Evolutionary conservation across 371 early-diverging fungal species (phyloP).

Genomic region (Rhizopus stolonifer): DNA sequence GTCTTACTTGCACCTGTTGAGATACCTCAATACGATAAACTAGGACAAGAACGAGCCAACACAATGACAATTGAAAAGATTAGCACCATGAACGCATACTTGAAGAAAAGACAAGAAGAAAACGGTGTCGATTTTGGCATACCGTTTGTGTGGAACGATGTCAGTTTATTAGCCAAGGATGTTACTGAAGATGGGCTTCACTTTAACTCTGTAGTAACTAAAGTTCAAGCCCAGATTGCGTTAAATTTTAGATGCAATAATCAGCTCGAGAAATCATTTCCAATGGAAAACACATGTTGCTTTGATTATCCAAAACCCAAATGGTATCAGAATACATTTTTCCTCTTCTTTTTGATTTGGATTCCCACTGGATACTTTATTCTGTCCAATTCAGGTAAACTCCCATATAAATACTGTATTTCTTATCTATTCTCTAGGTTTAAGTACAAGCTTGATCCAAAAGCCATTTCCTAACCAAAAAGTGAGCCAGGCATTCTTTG

Average conservation of each 20-base stretch:
- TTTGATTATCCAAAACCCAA: slow-evolving; percentile 55
- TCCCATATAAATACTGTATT: not conserved
- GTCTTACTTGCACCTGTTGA: slow-evolving; percentile 44
- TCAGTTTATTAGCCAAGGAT: slow-evolving; percentile 32
- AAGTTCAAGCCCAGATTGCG: slow-evolving; percentile 52
- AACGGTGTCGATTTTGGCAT: slow-evolving; percentile 29
- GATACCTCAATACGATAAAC: slow-evolving; percentile 30
- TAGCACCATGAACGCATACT: slow-evolving; percentile 55
- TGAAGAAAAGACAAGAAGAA: slow-evolving; percentile 24
- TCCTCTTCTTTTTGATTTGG: slow-evolving; percentile 48
- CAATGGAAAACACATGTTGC: slow-evolving; percentile 64
- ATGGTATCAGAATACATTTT: slow-evolving; percentile 48
- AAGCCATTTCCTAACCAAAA: slow-evolving; percentile 5
- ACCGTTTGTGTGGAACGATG: slow-evolving; percentile 55
- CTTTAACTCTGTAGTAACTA: slow-evolving; percentile 45
- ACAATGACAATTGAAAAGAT: slow-evolving; percentile 51
- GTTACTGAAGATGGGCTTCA: slow-evolving; percentile 67
- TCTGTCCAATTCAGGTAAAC: slow-evolving; percentile 25
- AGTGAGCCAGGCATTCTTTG: slow-evolving; percentile 37
- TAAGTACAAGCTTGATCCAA: not conserved
- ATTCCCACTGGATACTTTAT: slow-evolving; percentile 46
- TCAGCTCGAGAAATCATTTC: slow-evolving; percentile 38
- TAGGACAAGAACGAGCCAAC: slow-evolving; percentile 38
- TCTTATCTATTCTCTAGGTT: slow-evolving; percentile 4
- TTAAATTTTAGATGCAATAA: slow-evolving; percentile 68